Evolutionary conservation across 2,329 filamentous ascomycete species (phyloP).

Genomic region (Fusarium camptoceras): DNA sequence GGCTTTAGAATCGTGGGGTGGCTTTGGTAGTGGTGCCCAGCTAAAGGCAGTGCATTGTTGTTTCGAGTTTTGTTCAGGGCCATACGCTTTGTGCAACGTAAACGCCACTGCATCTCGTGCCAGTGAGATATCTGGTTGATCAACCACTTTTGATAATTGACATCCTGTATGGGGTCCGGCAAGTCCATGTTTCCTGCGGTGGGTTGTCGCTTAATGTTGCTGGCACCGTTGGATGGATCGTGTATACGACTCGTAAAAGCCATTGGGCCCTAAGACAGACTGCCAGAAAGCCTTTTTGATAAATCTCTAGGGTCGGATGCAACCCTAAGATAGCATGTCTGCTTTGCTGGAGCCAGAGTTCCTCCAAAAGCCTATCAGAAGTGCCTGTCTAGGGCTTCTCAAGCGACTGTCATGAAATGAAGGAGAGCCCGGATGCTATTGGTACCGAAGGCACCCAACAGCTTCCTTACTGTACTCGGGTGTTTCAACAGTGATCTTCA

Average conservation of each 20-base stretch:
- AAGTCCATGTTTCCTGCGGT: conserved; percentile 3
- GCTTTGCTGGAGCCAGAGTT: background rate
- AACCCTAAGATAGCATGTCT: conserved; percentile 3
- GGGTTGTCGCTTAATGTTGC: background rate
- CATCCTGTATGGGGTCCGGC: background rate
- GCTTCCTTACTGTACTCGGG: background rate
- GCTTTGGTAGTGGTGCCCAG: background rate
- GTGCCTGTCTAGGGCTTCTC: background rate
- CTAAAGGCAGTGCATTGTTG: conserved; percentile 11
- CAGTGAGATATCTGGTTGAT: background rate
- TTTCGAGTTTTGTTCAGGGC: conserved; percentile 3
- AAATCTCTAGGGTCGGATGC: background rate
- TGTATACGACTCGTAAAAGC: background rate
- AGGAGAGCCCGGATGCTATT: background rate
- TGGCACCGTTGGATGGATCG: conserved; percentile 2
- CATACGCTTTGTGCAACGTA: conserved; percentile 2
- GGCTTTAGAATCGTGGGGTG: background rate
- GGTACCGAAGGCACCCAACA: background rate
- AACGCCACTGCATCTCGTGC: conserved; percentile 5
- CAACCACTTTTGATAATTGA: background rate
- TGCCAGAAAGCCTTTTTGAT: background rate
- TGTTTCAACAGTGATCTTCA: background rate
- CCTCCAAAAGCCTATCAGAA: background rate
- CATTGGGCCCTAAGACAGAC: conserved; percentile 2
- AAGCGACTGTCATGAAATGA: background rate